These are phyloP conservation scores for Falciphora oryzae DNA, from an alignment of 2,329 filamentous ascomycete genomes.

Conservation along the genomic window DNA sequence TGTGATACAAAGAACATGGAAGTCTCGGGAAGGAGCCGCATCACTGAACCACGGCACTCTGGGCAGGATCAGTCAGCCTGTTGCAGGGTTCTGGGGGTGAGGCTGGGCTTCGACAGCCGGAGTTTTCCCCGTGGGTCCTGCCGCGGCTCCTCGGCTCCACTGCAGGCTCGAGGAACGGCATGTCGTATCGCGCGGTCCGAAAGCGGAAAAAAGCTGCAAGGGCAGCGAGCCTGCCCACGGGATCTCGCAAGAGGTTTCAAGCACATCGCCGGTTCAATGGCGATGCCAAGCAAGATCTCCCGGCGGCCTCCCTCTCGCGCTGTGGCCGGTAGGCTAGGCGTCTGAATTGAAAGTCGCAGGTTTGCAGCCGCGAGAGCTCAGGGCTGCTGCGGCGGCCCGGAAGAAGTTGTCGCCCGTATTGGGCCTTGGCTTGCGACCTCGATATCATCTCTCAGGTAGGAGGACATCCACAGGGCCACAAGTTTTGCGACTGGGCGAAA, in stretches of 20 bases:
- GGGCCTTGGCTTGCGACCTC: background rate
- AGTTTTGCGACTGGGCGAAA: background rate
- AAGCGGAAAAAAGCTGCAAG: background rate
- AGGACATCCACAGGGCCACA: no score
- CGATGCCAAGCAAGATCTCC: background rate
- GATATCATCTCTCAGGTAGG: background rate
- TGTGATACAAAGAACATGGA: background rate
- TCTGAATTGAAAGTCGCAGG: background rate
- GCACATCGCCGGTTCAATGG: background rate
- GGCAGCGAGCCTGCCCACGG: background rate
- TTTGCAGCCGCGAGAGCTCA: background rate
- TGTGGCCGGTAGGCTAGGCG: background rate
- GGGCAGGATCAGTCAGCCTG: background rate
- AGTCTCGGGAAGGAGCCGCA: background rate
- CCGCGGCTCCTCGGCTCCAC: background rate
- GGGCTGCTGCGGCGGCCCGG: no score
- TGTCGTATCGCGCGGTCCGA: background rate
- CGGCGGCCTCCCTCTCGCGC: no score
- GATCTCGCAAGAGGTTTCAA: background rate
- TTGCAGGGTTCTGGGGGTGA: background rate
- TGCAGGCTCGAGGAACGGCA: background rate
- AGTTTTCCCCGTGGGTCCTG: background rate
- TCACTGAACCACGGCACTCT: background rate
- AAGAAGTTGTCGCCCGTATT: background rate
- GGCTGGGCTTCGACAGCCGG: background rate